phyloP scores from a whole-genome alignment of 1,284 basidiomycete genomes.

The Tremellales sp. region DNA sequence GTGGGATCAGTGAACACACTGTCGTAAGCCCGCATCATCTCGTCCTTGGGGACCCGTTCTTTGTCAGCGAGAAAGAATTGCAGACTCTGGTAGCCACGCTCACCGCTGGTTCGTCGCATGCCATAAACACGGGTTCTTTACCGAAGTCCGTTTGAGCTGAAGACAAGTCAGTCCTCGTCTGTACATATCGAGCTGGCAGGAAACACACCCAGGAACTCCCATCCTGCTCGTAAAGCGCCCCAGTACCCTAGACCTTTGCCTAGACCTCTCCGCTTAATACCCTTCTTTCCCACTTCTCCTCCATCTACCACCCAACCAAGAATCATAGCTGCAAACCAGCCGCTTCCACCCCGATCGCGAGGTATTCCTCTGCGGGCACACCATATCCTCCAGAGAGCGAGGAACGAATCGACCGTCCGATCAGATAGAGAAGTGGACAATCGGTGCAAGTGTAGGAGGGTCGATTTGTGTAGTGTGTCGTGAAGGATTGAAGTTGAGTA shows the following conservation, averaged over 20 bases:
- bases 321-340: conserved; percentile 66
- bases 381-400: conserved; percentile 82
- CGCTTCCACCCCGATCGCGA: conserved; percentile 57
- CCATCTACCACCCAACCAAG: conserved; percentile 69
- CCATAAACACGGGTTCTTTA: conserved; percentile 63
- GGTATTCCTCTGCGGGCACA: conserved; percentile 77
- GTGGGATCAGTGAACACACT: conserved; percentile 73
- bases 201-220: conserved; percentile 45
- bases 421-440: conserved; percentile 64
- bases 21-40: conserved; percentile 39
- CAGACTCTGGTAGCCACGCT: conserved; percentile 1
- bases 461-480: conserved; percentile 60
- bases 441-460: conserved; percentile 66
- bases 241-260: conserved; percentile 52
- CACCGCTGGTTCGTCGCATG: conserved; percentile 15
- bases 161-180: neutral
- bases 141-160: conserved; percentile 68
- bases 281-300: conserved; percentile 53
- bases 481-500: conserved; percentile 76
- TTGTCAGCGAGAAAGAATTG: conserved; percentile 2
- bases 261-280: conserved; percentile 48
- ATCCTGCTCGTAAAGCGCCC: conserved; percentile 42
- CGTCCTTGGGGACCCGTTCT: conserved; percentile 38
- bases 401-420: conserved; percentile 57
- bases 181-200: conserved; percentile 51